Conservation (phyloP, 495 filamentous ascomycete species). For the Daldinia childiae region DNA sequence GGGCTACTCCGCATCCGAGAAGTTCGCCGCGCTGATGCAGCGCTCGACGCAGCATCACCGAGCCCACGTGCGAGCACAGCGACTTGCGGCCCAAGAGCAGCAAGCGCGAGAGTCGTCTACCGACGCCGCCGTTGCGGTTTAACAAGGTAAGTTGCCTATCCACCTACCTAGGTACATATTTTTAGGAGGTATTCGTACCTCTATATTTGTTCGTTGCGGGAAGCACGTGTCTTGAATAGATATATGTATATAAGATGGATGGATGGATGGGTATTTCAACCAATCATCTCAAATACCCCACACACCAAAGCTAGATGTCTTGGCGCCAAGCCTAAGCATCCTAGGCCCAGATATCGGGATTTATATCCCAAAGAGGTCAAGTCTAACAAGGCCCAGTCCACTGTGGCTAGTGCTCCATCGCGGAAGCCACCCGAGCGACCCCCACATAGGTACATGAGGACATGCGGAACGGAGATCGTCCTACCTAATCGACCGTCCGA, state of each 20-base stretch:
- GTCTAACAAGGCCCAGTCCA: neutral
- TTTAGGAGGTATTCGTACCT: too few relatives aligned
- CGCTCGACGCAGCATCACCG: neutral
- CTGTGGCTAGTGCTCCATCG: slow-evolving; percentile 26
- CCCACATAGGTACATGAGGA: slow-evolving; percentile 19
- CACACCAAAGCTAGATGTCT: slow-evolving; percentile 12
- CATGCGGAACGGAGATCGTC: slow-evolving; percentile 29
- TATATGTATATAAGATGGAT: neutral
- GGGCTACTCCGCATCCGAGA: neutral
- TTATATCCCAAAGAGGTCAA: neutral
- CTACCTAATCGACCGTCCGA: slow-evolving; percentile 13
- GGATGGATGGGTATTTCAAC: neutral
- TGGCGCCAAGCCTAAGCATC: slow-evolving; percentile 18
- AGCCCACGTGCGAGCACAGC: neutral
- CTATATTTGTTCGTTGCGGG: neutral
- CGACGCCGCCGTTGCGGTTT: neutral
- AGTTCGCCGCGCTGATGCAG: neutral
- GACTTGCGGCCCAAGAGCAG: neutral
- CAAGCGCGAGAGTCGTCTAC: neutral
- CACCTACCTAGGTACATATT: too few relatives aligned
- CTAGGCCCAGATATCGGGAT: slow-evolving; percentile 14
- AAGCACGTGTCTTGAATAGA: neutral
- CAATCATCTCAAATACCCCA: slow-evolving; percentile 28
- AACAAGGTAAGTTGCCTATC: slow-evolving; percentile 6
- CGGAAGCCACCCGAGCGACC: slow-evolving; percentile 18